Evolutionary conservation across 208 protist genomes (phyloP).

Genomic region (Leishmania tarentolae): DNA sequence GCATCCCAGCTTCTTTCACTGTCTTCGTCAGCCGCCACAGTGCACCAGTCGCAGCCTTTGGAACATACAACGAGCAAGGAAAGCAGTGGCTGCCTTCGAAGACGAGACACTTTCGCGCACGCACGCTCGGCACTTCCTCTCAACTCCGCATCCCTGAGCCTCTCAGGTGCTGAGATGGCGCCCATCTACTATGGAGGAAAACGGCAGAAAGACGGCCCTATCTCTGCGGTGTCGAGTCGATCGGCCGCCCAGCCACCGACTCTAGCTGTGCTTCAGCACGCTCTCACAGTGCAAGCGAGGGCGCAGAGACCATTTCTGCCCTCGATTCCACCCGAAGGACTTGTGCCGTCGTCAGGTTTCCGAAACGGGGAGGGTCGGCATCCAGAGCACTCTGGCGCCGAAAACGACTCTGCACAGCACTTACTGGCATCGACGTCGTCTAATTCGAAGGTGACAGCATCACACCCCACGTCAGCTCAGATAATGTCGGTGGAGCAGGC

Average conservation of each 20-base stretch:
- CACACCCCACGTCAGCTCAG: conserved; percentile 1
- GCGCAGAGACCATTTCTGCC: conserved; percentile 14
- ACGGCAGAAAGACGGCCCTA: not conserved
- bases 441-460: not conserved
- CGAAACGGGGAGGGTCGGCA: not conserved
- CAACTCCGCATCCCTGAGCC: not conserved
- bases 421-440: not conserved
- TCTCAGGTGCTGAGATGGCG: not conserved
- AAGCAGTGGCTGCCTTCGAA: not conserved
- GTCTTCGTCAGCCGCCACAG: not conserved
- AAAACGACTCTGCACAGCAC: not conserved
- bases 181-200: not conserved
- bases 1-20: not conserved
- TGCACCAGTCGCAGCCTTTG: not conserved
- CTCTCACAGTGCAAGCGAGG: conserved; percentile 11
- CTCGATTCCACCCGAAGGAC: conserved; percentile 21
- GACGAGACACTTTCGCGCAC: not conserved
- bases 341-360: conserved; percentile 8
- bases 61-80: not conserved
- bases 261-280: conserved; percentile 9
- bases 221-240: not conserved
- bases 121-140: not conserved
- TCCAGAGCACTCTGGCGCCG: not conserved
- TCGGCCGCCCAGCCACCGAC: not conserved
- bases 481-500: conserved; percentile 29